These are phyloP conservation scores for Coniochaeta prunicola DNA, from an alignment of 2,329 filamentous ascomycete species.

Conservation along the genomic window DNA sequence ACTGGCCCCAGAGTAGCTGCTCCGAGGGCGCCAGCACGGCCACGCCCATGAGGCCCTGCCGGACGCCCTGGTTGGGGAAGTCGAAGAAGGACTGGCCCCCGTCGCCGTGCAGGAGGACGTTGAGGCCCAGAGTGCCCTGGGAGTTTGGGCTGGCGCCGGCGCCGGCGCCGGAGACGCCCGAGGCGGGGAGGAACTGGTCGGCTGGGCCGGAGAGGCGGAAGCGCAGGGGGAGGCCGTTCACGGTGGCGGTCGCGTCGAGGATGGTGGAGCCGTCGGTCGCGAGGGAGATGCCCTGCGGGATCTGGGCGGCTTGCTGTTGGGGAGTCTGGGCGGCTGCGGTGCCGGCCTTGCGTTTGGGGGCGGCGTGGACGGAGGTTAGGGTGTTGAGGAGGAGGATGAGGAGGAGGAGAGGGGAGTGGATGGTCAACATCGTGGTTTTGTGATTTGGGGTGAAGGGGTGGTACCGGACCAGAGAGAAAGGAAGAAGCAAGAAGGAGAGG, in stretches of 20 bases:
- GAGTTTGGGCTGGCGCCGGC: conserved; percentile 18
- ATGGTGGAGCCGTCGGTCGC: conserved; percentile 49
- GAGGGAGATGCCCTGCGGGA: conserved; percentile 27
- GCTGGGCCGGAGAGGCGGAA: conserved; percentile 50
- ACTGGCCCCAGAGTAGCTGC: conserved; percentile 51
- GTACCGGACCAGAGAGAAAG: not conserved
- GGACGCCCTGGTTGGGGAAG: conserved; percentile 47
- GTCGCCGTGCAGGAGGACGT: conserved; percentile 53
- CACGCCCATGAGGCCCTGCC: conserved; percentile 42
- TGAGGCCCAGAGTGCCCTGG: conserved; percentile 37
- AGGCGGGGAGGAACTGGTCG: conserved; percentile 40
- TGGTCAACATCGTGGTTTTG: conserved; percentile 10
- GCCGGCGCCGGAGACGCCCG: conserved; percentile 38
- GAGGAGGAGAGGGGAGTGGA: conserved; percentile 5
- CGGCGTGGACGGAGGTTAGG: not conserved
- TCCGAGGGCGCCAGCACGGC: conserved; percentile 40
- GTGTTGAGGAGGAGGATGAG: conserved; percentile 5
- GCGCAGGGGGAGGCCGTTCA: conserved; percentile 47
- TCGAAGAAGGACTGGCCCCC: conserved; percentile 53
- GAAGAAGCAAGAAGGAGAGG: not conserved
- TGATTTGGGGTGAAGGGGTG: not conserved
- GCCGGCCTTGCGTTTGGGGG: conserved; percentile 3
- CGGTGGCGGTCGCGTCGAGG: conserved; percentile 44
- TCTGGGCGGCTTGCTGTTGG: conserved; percentile 19
- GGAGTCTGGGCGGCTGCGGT: conserved; percentile 11